Conservation (phyloP, 345 rosid species). For the Brassica rapa region DNA sequence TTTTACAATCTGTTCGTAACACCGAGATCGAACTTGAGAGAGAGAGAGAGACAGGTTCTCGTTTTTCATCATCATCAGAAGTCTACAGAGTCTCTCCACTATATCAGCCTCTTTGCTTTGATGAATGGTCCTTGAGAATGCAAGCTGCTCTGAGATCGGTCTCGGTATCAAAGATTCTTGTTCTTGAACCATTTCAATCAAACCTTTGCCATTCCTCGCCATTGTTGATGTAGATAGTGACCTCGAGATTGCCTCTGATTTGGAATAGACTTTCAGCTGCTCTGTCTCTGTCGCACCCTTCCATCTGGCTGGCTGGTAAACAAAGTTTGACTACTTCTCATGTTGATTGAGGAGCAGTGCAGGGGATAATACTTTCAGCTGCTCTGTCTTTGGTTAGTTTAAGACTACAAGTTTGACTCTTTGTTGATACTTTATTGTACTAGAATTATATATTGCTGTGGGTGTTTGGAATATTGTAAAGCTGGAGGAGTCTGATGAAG, state of each 20-base stretch:
- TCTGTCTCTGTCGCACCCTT: slow-evolving; percentile 51
- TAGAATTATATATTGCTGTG: not conserved
- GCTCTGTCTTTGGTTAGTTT: slow-evolving; percentile 74
- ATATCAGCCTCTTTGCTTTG: too few relatives aligned
- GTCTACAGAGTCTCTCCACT: too few relatives aligned
- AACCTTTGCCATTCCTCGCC: slow-evolving; percentile 64
- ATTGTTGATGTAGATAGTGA: slow-evolving; percentile 34
- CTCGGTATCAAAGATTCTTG: slow-evolving; percentile 55
- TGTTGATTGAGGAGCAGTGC: slow-evolving; percentile 65
- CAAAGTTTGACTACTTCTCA: slow-evolving; percentile 13
- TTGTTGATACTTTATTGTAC: not conserved
- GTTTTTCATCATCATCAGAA: too few relatives aligned
- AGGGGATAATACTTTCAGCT: slow-evolving; percentile 65
- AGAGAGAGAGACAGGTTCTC: slow-evolving; percentile 10
- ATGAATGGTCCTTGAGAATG: not conserved
- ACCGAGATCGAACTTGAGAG: slow-evolving; percentile 34
- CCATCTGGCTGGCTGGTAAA: slow-evolving; percentile 66
- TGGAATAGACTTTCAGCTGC: slow-evolving; percentile 26
- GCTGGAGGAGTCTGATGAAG: too few relatives aligned
- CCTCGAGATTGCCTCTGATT: slow-evolving; percentile 63
- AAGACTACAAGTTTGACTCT: not conserved
- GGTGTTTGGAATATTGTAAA: not conserved
- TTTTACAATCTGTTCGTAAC: too few relatives aligned
- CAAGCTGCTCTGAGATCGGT: slow-evolving; percentile 75
- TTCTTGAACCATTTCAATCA: slow-evolving; percentile 97